Conservation (phyloP, 768 basidiomycete genomes). For the Suillus occidentalis region DNA sequence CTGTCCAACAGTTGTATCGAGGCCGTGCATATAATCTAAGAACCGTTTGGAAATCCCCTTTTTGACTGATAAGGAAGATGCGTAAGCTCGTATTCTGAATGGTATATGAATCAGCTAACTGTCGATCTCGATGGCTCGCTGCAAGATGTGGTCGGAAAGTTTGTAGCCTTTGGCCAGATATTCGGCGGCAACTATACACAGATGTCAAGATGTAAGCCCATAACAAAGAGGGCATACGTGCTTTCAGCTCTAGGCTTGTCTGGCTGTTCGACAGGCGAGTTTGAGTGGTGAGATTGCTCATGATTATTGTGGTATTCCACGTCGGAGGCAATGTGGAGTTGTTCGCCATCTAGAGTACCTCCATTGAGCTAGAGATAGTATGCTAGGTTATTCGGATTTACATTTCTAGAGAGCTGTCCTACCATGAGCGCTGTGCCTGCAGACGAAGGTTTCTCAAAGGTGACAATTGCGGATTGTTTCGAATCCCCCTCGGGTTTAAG, state of each 20-base stretch:
- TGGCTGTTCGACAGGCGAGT: conserved; percentile 64
- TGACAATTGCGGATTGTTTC: conserved; percentile 59
- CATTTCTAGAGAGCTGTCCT: conserved; percentile 1
- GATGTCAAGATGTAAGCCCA: conserved; percentile 1
- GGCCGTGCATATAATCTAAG: conserved; percentile 68
- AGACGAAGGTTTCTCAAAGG: conserved; percentile 82
- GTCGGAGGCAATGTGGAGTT: conserved; percentile 71
- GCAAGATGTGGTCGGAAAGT: conserved; percentile 75
- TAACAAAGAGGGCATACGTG: conserved; percentile 33
- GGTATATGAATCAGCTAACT: conserved; percentile 35
- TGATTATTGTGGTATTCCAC: conserved; percentile 56
- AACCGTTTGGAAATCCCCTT: conserved; percentile 89
- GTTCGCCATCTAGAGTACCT: conserved; percentile 71
- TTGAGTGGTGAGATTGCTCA: conserved; percentile 38
- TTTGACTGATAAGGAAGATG: conserved; percentile 45
- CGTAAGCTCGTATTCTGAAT: background rate
- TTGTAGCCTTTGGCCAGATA: conserved; percentile 89
- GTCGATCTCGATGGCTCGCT: conserved; percentile 81
- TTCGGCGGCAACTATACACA: conserved; percentile 76
- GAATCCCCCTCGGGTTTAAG: conserved; percentile 41
- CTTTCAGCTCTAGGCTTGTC: conserved; percentile 92
- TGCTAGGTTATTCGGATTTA: background rate
- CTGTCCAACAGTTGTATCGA: conserved; percentile 72
- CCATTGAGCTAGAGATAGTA: conserved; percentile 57
- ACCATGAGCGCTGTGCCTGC: conserved; percentile 88